A percentile compares a stretch with the other conserved stretches of the same genome.
phyloP scores from a whole-genome alignment of 2,329 filamentous ascomycete species.

The Calonectria honghensis region DNA sequence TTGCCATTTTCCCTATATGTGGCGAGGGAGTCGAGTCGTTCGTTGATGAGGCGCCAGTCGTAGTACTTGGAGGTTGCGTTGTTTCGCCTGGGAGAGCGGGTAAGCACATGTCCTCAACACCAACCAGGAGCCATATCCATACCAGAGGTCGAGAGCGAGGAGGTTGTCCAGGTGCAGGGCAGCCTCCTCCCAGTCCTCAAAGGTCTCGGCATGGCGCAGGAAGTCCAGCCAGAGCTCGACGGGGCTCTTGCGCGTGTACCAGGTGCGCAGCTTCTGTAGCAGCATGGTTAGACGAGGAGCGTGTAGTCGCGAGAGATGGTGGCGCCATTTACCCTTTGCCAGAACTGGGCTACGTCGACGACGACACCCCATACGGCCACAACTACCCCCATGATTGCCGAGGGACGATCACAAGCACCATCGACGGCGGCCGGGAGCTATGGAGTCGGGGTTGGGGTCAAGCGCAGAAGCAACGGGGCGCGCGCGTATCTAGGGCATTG shows the following conservation, averaged over 20 bases:
- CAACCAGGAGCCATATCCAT: conserved; percentile 48
- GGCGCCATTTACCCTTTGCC: conserved; percentile 73
- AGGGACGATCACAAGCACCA: conserved; percentile 59
- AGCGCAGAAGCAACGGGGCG: conserved; percentile 44
- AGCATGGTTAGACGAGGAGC: conserved; percentile 45
- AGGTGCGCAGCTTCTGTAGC: conserved; percentile 78
- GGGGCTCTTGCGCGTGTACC: conserved; percentile 80
- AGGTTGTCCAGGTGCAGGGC: conserved; percentile 88
- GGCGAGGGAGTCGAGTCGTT: conserved; percentile 83
- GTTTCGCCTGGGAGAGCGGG: conserved; percentile 77
- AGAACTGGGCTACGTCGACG: conserved; percentile 77
- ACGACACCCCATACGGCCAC: conserved; percentile 74
- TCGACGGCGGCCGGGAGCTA: conserved; percentile 44
- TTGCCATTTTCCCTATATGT: conserved; percentile 82
- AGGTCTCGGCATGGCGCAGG: conserved; percentile 80
- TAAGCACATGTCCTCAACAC: conserved; percentile 38
- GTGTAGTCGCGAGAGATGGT: conserved; percentile 25
- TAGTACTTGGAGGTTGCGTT: conserved; percentile 88
- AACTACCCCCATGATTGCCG: conserved; percentile 65
- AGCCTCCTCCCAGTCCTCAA: conserved; percentile 91
- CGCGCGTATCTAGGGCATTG: conserved; percentile 49
- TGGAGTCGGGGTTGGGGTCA: conserved; percentile 37
- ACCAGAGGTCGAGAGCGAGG: conserved; percentile 89
- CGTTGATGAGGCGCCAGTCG: conserved; percentile 88
- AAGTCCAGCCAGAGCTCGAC: conserved; percentile 79